Conservation (phyloP, 1,284 basidiomycete genomes). For the Golubevia sp. region DNA sequence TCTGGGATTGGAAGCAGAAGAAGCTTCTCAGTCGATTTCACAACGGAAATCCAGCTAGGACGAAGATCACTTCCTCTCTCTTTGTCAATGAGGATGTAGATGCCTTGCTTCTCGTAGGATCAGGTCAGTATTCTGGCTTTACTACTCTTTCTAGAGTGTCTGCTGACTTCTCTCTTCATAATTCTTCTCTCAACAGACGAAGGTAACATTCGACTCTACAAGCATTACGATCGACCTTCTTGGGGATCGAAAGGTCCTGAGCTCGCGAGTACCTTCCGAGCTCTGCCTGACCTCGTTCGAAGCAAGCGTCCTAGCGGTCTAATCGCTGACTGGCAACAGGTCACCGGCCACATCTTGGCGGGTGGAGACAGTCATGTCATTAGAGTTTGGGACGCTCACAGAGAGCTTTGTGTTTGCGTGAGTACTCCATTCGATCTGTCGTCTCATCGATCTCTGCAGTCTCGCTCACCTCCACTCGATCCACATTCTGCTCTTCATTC, state of each 20-base stretch:
- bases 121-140: constrained; percentile 68
- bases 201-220: constrained; percentile 86
- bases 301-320: constrained; percentile 78
- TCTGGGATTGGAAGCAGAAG: constrained; percentile 91
- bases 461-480: constrained; percentile 9
- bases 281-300: constrained; percentile 76
- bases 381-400: constrained; percentile 92
- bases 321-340: constrained; percentile 92
- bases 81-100: constrained; percentile 96
- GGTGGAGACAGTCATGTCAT: constrained; percentile 90
- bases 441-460: not conserved
- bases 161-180: not conserved
- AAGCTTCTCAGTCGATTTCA: constrained; percentile 80
- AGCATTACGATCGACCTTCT: constrained; percentile 72
- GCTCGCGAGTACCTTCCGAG: constrained; percentile 92
- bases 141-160: not conserved
- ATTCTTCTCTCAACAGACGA: constrained; percentile 69
- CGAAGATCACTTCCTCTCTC: constrained; percentile 83
- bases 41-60: constrained; percentile 83
- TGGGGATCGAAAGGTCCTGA: constrained; percentile 65
- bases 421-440: constrained; percentile 55
- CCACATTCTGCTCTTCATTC: constrained; percentile 17
- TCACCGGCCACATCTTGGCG: constrained; percentile 79
- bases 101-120: constrained; percentile 84
- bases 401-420: constrained; percentile 81